A percentile compares a stretch with the other conserved stretches of the same genome.
These are phyloP conservation scores for Fusarium anthophilum DNA, from an alignment of 2,329 filamentous ascomycete species.

Conservation along the genomic window DNA sequence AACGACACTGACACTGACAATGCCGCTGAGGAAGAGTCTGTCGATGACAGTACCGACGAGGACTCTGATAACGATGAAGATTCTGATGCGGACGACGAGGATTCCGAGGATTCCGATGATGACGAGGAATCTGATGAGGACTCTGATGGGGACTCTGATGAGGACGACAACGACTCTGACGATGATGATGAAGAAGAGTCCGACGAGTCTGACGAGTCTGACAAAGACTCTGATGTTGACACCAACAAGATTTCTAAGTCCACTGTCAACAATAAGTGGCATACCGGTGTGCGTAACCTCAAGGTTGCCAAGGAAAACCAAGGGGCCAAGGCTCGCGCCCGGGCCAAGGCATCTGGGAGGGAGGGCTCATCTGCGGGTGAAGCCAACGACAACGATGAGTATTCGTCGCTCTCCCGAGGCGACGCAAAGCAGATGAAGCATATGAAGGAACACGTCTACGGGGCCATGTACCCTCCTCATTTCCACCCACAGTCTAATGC, in stretches of 20 bases:
- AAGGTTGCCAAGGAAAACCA: fast-evolving
- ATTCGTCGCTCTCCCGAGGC: background rate
- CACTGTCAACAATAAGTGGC: background rate
- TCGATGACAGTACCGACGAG: background rate
- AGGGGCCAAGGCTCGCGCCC: background rate
- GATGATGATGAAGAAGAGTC: background rate
- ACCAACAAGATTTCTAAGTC: background rate
- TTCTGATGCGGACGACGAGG: background rate
- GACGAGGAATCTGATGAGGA: background rate
- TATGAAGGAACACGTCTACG: conserved; percentile 45
- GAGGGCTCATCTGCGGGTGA: background rate
- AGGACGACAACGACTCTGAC: background rate
- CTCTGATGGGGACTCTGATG: background rate
- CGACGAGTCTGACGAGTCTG: background rate
- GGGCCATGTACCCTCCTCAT: conserved; percentile 44
- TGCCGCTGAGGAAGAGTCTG: background rate
- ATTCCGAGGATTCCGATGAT: background rate
- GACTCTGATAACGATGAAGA: background rate
- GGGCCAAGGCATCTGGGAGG: background rate
- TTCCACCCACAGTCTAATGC: conserved; percentile 36
- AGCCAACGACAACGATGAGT: background rate
- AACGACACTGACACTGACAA: background rate
- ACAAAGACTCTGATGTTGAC: background rate
- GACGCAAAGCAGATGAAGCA: background rate
- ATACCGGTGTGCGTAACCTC: background rate